phyloP scores from a whole-genome alignment of 345 rosid species.

The Adansonia digitata region DNA sequence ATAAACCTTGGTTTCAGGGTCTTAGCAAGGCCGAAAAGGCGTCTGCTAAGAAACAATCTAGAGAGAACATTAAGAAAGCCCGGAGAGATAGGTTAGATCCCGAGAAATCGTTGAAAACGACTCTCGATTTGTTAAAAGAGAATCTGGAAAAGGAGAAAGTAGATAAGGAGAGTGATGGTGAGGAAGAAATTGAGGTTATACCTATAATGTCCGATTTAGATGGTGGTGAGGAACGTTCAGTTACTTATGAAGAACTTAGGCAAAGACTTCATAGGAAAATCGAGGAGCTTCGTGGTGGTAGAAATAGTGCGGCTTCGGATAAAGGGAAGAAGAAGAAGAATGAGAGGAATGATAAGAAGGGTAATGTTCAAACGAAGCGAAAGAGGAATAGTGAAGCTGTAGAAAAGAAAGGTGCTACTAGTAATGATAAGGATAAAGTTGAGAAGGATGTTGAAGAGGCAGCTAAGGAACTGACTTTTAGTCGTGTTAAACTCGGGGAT shows the following conservation, averaged over 20 bases:
- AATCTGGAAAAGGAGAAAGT: conserved; percentile 61
- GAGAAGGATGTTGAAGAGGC: conserved; percentile 67
- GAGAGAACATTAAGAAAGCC: conserved; percentile 70
- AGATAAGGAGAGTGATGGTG: conserved; percentile 35
- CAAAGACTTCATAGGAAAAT: conserved; percentile 60
- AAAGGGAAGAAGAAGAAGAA: conserved; percentile 21
- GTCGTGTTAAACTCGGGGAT: conserved; percentile 64
- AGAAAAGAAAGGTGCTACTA: conserved; percentile 25
- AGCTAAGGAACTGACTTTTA: conserved; percentile 62
- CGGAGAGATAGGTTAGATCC: conserved; percentile 79
- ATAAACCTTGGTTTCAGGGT: conserved; percentile 73
- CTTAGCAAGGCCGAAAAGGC: conserved; percentile 69
- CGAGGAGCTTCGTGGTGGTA: conserved; percentile 59
- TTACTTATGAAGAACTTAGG: conserved; percentile 74
- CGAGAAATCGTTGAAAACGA: conserved; percentile 44
- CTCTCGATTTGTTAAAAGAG: conserved; percentile 59
- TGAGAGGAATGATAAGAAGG: conserved; percentile 29
- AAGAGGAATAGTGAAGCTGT: conserved; percentile 48
- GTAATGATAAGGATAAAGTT: conserved; percentile 34
- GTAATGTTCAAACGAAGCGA: conserved; percentile 43
- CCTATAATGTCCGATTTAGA: conserved; percentile 32
- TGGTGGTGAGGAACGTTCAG: conserved; percentile 34
- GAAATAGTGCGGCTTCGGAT: conserved; percentile 33
- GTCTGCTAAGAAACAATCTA: conserved; percentile 57
- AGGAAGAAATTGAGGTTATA: conserved; percentile 38